Evolutionary conservation across 352 stramenopile species (phyloP), one percentile per base, ranked within the genome.

Genomic region (Phytopythium cucurbitacearum): DNA sequence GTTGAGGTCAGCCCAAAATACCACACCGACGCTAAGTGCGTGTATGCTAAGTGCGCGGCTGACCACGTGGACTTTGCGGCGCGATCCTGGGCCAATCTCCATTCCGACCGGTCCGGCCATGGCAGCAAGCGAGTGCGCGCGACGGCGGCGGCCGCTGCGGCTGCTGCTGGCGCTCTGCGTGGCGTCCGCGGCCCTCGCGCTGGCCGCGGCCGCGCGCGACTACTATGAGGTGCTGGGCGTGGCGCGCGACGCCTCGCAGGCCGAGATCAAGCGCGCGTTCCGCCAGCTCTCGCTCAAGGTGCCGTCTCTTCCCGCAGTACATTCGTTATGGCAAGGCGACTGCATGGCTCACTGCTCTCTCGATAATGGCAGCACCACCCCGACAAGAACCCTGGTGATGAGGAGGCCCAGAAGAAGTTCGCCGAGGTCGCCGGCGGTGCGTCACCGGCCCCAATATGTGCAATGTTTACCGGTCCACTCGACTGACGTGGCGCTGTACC

Each of bases 201-300:
- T 71, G 15, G 53, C 67, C 21, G 40, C 56, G 21, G 71, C 69
- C 7, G 73, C 60, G 3, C 60, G 64, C 33, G 81, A 92, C 62
- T 89, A 89, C 57, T 92, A 92, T 57, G 76, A 90, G 41, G 66
- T 87, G 39, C 59, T 92, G 50, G 79, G 81, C 32, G 69, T 92
- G 13, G 56, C 66, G 3, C 73, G 80, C 6, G 80, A 87, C 43
- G 81, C 79, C 7, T 88, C 81, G 13, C 65, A 62, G 0, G 65
- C 73, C 33, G 81, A 92, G 53, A 92, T 90, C 66, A 92, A 92
- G 62, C 76, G 76, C 40, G 79, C 81, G 9, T 97, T 96, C 62
- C 74, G 85, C 57, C 95, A 95, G 64, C 67, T 97, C 36, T 94
- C 88, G 51, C 69, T 97, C 53, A 95, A 95, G 70, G 80, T 91